These are phyloP conservation scores for Euphrasia arctica DNA, from an alignment of 305 asterid species.

Conservation along the genomic window DNA sequence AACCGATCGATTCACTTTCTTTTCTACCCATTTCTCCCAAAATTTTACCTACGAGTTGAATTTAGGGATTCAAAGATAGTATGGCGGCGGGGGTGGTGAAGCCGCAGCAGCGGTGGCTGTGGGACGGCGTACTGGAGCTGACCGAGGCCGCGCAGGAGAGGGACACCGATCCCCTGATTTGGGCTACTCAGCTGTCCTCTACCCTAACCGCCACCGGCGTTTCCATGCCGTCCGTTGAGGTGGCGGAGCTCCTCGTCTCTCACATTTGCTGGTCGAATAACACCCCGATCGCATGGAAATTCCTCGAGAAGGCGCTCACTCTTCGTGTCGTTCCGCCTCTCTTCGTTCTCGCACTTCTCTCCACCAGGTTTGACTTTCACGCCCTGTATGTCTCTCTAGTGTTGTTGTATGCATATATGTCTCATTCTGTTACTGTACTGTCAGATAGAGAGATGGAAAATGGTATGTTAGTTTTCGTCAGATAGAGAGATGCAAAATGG, in stretches of 20 bases:
- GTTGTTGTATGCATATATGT: neutral
- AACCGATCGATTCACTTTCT: too few species aligned
- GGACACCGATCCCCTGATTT: conserved; percentile 61
- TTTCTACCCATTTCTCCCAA: too few species aligned
- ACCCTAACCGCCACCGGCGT: conserved; percentile 54
- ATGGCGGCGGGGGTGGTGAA: conserved; percentile 46
- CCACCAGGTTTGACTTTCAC: conserved; percentile 47
- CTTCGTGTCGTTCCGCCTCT: conserved; percentile 60
- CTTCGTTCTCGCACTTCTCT: conserved; percentile 71
- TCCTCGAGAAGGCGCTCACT: conserved; percentile 69
- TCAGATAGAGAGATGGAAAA: neutral
- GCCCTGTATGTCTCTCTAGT: neutral
- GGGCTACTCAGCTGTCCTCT: conserved; percentile 67
- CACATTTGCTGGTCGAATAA: conserved; percentile 81
- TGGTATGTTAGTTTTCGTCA: neutral
- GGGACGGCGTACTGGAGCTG: conserved; percentile 61
- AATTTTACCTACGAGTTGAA: neutral
- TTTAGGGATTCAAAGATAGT: conserved; percentile 21
- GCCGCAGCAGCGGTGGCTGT: conserved; percentile 27
- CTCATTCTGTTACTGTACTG: neutral
- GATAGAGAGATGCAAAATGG: too few species aligned
- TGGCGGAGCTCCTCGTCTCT: conserved; percentile 60
- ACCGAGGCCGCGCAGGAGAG: conserved; percentile 71
- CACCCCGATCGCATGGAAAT: conserved; percentile 74
- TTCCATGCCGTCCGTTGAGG: conserved; percentile 67